Evolutionary conservation across 23 red algal genomes (phyloP), one percentile per base, ranked within the genome.

Genomic region (Gracilaria domingensis): DNA sequence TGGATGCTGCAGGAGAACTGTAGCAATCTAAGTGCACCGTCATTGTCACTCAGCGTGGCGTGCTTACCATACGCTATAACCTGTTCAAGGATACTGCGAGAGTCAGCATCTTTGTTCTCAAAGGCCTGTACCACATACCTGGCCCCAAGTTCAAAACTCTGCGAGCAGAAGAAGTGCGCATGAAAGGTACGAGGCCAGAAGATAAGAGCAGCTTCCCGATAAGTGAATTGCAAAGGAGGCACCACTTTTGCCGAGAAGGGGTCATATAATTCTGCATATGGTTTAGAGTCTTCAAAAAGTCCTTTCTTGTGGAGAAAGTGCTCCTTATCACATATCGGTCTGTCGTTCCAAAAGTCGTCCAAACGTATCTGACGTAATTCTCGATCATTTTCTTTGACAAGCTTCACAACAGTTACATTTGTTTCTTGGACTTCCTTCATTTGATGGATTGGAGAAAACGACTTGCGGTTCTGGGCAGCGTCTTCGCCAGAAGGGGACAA

Each of bases 341-440:
- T 8, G 51, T 69, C 64, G 16, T 36, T 8, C 12, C 30, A 9
- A 12, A 20, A 9, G 1, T 69, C 64, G 11, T 32, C 28, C 30
- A 36, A 18, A 36, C 17, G 8, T 69, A 34, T 69, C 0, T 34
- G 64, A 5, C 38, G 26, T 18, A 69, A 8, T 17, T 69, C 32
- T 0, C 64, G 64, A 37, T 32, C 17, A 37, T 12, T 69, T 37
- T 69, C 29, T 36, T 69, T 69, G 2, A 69, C 9, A 18, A 69
- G 26, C 64, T 69, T 69, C 12, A 1, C 38, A 32, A 69, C 32
- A 8, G 0, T 8, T 5, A 38, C 28, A 69, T 37, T 28, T 37
- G 26, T 11, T 37, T 69, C 64, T 37, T 34, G 64, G 30, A 69
- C 64, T 64, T 64, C 59, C 32, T 64, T 64, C 59, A 64, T 64